Conservation (phyloP, 768 basidiomycete genomes). For the Psilocybe cyanescens region DNA sequence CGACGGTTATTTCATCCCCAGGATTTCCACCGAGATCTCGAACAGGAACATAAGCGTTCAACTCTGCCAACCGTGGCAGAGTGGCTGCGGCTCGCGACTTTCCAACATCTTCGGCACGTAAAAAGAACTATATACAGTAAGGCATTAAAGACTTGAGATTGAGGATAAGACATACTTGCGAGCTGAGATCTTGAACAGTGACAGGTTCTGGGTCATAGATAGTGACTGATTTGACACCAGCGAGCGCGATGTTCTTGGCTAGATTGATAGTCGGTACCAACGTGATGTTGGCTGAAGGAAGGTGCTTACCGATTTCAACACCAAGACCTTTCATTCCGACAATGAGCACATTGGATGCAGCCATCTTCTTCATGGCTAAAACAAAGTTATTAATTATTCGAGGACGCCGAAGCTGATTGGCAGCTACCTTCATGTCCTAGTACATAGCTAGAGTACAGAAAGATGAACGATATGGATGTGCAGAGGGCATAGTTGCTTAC, state of each 20-base stretch:
- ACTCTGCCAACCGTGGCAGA: slow-evolving; percentile 86
- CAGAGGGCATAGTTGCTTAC: slow-evolving; percentile 48
- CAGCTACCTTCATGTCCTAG: slow-evolving; percentile 90
- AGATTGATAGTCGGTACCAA: slow-evolving; percentile 11
- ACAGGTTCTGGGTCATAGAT: slow-evolving; percentile 93
- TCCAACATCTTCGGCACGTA: slow-evolving; percentile 86
- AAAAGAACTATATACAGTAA: slow-evolving; percentile 74
- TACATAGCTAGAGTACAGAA: slow-evolving; percentile 64
- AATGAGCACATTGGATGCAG: slow-evolving; percentile 91
- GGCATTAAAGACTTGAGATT: background rate
- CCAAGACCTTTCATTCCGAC: slow-evolving; percentile 92
- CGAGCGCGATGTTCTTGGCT: slow-evolving; percentile 96
- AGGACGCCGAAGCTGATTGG: background rate
- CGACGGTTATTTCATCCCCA: slow-evolving; percentile 79
- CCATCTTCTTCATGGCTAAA: slow-evolving; percentile 99
- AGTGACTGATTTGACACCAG: slow-evolving; percentile 97
- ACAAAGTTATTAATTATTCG: slow-evolving; percentile 6
- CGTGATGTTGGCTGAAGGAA: slow-evolving; percentile 1
- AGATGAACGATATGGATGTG: background rate
- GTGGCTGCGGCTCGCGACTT: slow-evolving; percentile 87
- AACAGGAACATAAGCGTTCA: slow-evolving; percentile 96
- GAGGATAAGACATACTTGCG: slow-evolving; percentile 66
- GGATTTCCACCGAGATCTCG: slow-evolving; percentile 78
- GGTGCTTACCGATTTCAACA: slow-evolving; percentile 81
- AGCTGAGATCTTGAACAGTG: slow-evolving; percentile 86